Percentiles rank a stretch among this genome's conserved stretches.
Evolutionary conservation across 1,139 yeast species (phyloP).

Genomic region (Casaregolazyma suthepensis): DNA sequence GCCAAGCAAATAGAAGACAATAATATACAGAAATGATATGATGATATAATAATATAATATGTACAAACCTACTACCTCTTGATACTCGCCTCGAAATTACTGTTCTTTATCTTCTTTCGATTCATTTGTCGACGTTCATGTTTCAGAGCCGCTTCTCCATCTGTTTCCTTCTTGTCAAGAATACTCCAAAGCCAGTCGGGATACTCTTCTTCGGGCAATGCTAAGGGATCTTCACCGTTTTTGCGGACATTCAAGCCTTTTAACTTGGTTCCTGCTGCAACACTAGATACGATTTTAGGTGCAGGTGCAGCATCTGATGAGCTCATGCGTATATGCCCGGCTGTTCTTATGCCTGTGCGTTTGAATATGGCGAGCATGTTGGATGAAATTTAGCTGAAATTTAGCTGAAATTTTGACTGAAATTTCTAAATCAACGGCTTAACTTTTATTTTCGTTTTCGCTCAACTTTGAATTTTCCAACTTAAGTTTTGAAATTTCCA

Average conservation of each 20-base stretch:
- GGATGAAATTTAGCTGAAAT: background rate
- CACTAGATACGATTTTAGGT: conserved; percentile 27
- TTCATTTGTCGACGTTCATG: conserved; percentile 63
- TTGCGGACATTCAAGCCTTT: conserved; percentile 69
- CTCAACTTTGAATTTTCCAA: too few species aligned
- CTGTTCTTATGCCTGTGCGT: background rate
- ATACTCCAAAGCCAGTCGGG: conserved; percentile 96
- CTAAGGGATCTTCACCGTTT: conserved; percentile 82
- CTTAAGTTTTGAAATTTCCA: too few species aligned
- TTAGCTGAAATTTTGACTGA: too few species aligned
- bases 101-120: conserved; percentile 64
- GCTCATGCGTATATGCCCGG: conserved; percentile 22
- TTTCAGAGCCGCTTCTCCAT: conserved; percentile 54
- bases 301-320: conserved; percentile 3
- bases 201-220: conserved; percentile 78
- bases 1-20: background rate
- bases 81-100: conserved; percentile 52
- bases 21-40: background rate
- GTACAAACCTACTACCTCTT: conserved; percentile 18
- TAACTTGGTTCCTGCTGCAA: conserved; percentile 76
- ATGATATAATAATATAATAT: conserved; percentile 6
- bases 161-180: conserved; percentile 50
- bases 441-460: too few species aligned
- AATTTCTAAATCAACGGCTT: too few species aligned
- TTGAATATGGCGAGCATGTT: background rate